Evolutionary conservation across 2,329 filamentous ascomycete genomes (phyloP), one percentile per base, ranked within the genome.

Genomic region (Alternaria arborescens): DNA sequence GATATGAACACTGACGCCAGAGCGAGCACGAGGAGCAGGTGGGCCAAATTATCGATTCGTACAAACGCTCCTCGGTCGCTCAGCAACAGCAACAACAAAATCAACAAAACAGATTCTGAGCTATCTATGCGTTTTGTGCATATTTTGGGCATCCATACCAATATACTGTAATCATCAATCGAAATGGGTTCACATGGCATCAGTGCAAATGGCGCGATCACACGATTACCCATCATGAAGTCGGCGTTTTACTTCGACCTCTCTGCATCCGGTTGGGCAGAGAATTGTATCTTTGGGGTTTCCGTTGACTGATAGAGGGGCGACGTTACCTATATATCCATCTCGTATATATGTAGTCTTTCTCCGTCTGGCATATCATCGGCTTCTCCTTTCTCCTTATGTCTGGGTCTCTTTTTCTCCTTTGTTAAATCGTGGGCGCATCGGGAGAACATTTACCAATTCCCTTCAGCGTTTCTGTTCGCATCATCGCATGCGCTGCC

Each of bases 1-100:
- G 87, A 44, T 89, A 89, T 69, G 87, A 89, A 61, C 84, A 86
- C 74, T 85, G 79, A 80, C 73, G 74, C 71, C 71, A 78, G 68
- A 76, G 71, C 59, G 70, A 74, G 71, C 76, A 79, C 63, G 74
- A 76, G 71, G 69, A 71, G 67, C 70, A 72, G 57, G 70, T 72
- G 65, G 69, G 68, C 53, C 70, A 72, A 66, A 78, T 77, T 56
- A 78, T 77, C 60, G 75, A 70, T 65, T 73, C 72, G 62, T 75
- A 75, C 65, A 67, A 72, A 66, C 71, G 73, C 66, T 75, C 72
- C 65, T 73, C 73, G 59, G 63, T 68, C 55, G 64, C 64, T 26
- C 62, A 62, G 18, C 61, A 56, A 22, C 61, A 61, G 47, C 58
- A 60, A 24, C 52, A 57, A 46, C 47, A 55, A 20, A 56, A 62